phyloP scores from a whole-genome alignment of 441 rosid species.

The Theobroma grandiflorum region DNA sequence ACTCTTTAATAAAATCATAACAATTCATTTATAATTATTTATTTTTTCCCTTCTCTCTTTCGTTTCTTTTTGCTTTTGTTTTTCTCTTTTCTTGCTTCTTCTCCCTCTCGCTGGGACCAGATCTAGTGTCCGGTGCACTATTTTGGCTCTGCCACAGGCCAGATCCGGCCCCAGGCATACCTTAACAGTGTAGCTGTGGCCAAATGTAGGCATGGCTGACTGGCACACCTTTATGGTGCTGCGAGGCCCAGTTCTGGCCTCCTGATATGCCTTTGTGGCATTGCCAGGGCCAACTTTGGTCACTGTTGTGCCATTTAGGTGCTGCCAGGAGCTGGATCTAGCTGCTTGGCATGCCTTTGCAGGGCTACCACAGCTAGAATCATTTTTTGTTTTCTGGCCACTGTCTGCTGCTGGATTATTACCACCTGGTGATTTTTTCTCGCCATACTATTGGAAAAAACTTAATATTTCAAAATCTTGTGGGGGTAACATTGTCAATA shows the following conservation, averaged over 20 bases:
- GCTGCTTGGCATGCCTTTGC: not conserved
- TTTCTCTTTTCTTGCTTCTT: not conserved
- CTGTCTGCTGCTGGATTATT: not conserved
- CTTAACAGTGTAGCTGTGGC: not conserved
- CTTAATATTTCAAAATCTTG: not conserved
- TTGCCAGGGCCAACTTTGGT: not conserved
- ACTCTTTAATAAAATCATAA: not conserved
- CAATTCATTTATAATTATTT: slow-evolving; percentile 16
- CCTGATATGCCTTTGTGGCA: slow-evolving; percentile 1
- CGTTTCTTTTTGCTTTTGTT: not conserved
- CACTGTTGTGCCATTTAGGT: not conserved
- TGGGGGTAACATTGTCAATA: not conserved
- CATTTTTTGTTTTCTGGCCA: not conserved
- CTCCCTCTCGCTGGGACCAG: not conserved
- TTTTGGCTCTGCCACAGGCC: not conserved
- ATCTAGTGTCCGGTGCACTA: not conserved
- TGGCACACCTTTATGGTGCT: not conserved
- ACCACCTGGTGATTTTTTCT: not conserved
- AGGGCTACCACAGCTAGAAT: slow-evolving; percentile 6
- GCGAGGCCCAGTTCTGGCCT: not conserved
- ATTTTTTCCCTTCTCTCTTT: not conserved
- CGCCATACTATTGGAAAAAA: not conserved
- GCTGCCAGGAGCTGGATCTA: not conserved
- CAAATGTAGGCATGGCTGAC: not conserved
- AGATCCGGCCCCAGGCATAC: not conserved